Conservation (phyloP, 352 stramenopile species). For the Globisporangium uncinulatum region DNA sequence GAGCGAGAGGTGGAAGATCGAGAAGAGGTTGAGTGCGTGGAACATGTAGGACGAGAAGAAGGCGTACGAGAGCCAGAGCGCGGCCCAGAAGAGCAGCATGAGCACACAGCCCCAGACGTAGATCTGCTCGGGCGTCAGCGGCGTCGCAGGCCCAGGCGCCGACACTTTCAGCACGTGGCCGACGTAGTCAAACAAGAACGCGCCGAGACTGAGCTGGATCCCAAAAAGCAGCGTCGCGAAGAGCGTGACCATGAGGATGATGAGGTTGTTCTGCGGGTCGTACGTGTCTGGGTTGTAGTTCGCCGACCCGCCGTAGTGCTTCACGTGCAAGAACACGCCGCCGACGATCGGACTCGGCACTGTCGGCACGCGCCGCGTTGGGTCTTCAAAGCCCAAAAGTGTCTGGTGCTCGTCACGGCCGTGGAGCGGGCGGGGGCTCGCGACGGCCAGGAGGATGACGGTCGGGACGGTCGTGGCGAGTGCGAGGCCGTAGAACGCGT, state of each 20-base stretch:
- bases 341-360: constrained; percentile 76
- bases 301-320: constrained; percentile 60
- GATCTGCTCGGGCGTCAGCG: constrained; percentile 20
- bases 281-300: constrained; percentile 81
- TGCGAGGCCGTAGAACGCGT: constrained; percentile 55
- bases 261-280: constrained; percentile 78
- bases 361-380: constrained; percentile 64
- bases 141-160: constrained; percentile 10
- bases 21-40: constrained; percentile 70
- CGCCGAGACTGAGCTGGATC: constrained; percentile 67
- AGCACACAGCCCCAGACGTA: constrained; percentile 54
- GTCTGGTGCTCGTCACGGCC: constrained; percentile 58
- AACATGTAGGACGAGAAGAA: constrained; percentile 78
- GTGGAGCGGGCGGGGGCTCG: constrained; percentile 36
- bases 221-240: constrained; percentile 72
- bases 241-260: constrained; percentile 81
- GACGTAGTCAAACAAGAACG: constrained; percentile 80
- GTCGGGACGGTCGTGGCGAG: constrained; percentile 36
- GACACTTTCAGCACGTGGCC: constrained; percentile 42
- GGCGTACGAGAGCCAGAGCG: constrained; percentile 64
- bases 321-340: constrained; percentile 76
- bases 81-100: constrained; percentile 72
- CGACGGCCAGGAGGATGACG: constrained; percentile 30
- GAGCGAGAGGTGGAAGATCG: constrained; percentile 63
- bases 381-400: constrained; percentile 63